Conservation (phyloP, 2,329 filamentous ascomycete genomes). For the Fusarium sp. region DNA sequence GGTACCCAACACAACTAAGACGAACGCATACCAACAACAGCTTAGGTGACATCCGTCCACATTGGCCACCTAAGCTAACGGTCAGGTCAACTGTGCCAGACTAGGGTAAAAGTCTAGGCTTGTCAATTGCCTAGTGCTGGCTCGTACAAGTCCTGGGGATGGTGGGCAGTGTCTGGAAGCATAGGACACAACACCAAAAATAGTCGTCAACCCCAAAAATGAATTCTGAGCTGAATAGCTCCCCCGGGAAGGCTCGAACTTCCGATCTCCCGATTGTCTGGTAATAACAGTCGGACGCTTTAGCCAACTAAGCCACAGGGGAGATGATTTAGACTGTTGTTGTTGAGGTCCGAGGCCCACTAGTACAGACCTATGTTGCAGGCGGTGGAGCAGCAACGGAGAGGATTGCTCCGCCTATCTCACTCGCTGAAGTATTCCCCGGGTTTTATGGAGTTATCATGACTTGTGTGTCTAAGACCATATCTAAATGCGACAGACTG, state of each 20-base stretch:
- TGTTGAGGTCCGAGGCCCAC: background rate
- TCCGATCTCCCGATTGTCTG: constrained; percentile 46
- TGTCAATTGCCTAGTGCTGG: background rate
- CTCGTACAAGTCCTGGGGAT: background rate
- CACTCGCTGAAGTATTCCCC: background rate
- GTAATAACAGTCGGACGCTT: constrained; percentile 67
- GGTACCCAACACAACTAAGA: background rate
- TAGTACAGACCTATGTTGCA: background rate
- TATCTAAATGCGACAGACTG: background rate
- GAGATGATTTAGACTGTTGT: constrained; percentile 5
- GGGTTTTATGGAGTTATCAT: background rate
- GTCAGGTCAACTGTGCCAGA: no score
- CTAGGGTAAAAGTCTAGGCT: background rate
- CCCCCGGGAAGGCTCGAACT: constrained; percentile 47
- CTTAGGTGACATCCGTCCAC: background rate
- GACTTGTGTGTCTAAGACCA: background rate
- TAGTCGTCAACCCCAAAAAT: background rate
- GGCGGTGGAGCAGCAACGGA: background rate
- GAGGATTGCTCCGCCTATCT: background rate
- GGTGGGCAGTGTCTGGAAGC: background rate
- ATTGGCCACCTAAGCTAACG: background rate
- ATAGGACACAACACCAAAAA: background rate
- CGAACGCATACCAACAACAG: background rate
- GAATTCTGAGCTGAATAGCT: constrained; percentile 1
- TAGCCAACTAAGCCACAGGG: constrained; percentile 64